phyloP scores from a whole-genome alignment of 768 basidiomycete species.

The Agrocybe pediades region DNA sequence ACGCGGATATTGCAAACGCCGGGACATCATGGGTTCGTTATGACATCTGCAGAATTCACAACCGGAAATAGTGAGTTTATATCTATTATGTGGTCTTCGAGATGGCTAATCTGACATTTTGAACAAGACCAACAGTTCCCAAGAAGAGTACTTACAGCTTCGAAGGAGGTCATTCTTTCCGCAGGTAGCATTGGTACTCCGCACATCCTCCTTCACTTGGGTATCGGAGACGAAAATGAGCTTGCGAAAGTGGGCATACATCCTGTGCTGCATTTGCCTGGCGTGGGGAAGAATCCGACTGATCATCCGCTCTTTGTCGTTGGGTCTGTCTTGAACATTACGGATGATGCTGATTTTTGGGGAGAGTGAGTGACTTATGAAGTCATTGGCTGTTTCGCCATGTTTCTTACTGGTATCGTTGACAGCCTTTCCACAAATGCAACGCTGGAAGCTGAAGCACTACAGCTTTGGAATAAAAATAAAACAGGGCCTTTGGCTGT shows the following conservation, averaged over 20 bases:
- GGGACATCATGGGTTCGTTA: not conserved
- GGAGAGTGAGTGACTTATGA: not conserved
- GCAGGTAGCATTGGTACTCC: conserved; percentile 37
- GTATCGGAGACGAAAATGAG: conserved; percentile 31
- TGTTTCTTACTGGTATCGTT: not conserved
- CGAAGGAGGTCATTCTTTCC: conserved; percentile 37
- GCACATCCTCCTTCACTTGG: conserved; percentile 29
- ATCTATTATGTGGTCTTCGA: not conserved
- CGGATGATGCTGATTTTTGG: conserved; percentile 1
- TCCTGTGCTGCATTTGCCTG: conserved; percentile 30
- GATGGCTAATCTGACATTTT: not conserved
- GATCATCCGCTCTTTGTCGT: conserved; percentile 29
- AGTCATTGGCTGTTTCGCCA: not conserved
- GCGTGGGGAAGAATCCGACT: conserved; percentile 35
- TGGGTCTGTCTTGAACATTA: conserved; percentile 26
- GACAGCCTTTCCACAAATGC: not conserved
- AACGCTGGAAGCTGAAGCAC: not conserved
- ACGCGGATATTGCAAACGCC: conserved; percentile 9
- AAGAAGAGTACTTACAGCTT: conserved; percentile 36
- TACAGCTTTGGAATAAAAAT: not conserved
- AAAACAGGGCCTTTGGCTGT: conserved; percentile 1
- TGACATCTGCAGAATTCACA: conserved; percentile 13
- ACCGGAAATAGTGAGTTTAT: conserved; percentile 1
- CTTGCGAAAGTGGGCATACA: conserved; percentile 25
- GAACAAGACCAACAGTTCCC: conserved; percentile 7